A percentile compares a stretch with the other conserved stretches of the same genome.
Evolutionary conservation across 129 eudicot species (phyloP).

Genomic region (Helianthus tuberosus): DNA sequence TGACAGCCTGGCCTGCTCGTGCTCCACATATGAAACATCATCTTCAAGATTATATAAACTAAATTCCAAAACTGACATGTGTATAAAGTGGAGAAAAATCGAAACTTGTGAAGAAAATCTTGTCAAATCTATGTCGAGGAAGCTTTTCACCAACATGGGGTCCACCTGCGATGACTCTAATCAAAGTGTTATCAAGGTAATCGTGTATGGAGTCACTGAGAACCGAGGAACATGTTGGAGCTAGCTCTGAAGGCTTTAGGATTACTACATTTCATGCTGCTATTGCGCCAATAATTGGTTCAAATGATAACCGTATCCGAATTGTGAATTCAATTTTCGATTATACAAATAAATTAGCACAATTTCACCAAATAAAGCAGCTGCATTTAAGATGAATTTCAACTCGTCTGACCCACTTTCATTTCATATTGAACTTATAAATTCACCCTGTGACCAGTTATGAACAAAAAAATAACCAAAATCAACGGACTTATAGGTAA

Average conservation of each 20-base stretch:
- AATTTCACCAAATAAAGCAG: too few species aligned
- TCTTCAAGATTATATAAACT: background rate
- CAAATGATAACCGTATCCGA: conserved; percentile 69
- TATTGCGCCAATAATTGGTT: conserved; percentile 79
- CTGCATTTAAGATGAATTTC: too few species aligned
- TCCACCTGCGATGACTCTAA: conserved; percentile 75
- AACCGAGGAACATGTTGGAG: conserved; percentile 67
- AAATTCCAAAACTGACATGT: too few species aligned
- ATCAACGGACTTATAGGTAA: too few species aligned
- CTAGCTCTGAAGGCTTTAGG: conserved; percentile 82
- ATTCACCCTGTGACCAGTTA: too few species aligned
- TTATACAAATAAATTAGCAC: too few species aligned
- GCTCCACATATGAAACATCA: conserved; percentile 50
- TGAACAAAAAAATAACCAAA: too few species aligned
- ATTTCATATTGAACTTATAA: too few species aligned
- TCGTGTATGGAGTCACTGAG: conserved; percentile 40
- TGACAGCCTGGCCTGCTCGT: conserved; percentile 58
- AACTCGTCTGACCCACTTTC: too few species aligned
- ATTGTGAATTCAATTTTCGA: too few species aligned
- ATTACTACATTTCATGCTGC: conserved; percentile 71
- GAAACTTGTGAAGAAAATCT: conserved; percentile 77
- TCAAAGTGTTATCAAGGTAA: conserved; percentile 64
- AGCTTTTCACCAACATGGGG: conserved; percentile 48
- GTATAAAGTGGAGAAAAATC: background rate
- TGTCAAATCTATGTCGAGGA: conserved; percentile 73